Conservation (phyloP, 2,329 filamentous ascomycete species). For the Dichotomopilus funicola region DNA sequence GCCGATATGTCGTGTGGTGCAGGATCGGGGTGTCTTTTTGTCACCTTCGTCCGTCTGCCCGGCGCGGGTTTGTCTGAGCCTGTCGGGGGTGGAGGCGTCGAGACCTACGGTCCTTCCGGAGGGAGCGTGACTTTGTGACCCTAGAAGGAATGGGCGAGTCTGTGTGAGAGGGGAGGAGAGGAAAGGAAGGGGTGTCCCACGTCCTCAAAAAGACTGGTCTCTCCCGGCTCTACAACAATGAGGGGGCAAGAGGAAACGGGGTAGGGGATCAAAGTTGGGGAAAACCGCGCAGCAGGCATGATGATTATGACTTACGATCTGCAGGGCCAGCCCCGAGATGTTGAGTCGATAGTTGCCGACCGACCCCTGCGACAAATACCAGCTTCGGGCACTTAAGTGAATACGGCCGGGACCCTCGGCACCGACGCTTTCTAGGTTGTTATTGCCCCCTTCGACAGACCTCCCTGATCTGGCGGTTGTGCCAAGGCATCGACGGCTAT, state of each 20-base stretch:
- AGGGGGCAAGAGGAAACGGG: conserved; percentile 2
- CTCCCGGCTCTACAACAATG: conserved; percentile 1
- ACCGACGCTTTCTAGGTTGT: background rate
- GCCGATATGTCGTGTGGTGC: background rate
- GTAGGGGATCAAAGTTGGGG: background rate
- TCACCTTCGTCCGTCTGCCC: background rate
- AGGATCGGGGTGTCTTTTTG: background rate
- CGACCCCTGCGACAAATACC: background rate
- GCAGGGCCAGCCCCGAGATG: background rate
- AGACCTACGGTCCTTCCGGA: conserved; percentile 7
- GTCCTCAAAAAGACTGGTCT: conserved; percentile 11
- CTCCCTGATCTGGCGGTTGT: background rate
- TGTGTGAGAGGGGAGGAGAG: background rate
- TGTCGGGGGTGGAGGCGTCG: background rate
- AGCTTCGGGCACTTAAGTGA: background rate
- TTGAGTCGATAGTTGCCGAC: background rate
- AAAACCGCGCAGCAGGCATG: background rate
- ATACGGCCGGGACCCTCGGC: background rate
- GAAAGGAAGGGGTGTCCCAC: conserved; percentile 1
- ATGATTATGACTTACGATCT: conserved; percentile 1
- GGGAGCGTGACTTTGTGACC: conserved; percentile 7
- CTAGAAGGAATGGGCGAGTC: background rate
- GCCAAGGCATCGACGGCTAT: background rate
- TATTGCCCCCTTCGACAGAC: background rate
- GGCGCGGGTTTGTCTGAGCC: too few species aligned